Conservation (phyloP, 73 alveolate species). For the Tetrahymena thermophila region DNA sequence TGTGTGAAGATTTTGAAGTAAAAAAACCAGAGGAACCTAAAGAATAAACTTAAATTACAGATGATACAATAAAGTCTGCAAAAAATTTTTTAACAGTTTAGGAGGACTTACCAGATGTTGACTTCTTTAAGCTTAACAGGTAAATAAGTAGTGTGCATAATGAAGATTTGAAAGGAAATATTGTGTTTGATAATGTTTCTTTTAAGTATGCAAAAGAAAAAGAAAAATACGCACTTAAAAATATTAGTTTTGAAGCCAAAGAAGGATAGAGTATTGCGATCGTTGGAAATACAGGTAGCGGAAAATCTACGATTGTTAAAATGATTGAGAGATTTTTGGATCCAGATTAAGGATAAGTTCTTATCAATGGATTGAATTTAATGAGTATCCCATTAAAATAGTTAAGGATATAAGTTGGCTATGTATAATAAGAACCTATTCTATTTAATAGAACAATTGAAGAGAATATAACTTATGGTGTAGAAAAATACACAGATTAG, state of each 20-base stretch:
- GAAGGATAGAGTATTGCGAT: slow-evolving; percentile 65
- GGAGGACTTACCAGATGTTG: background rate
- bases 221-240: background rate
- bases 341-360: slow-evolving; percentile 59
- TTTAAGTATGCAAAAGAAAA: background rate
- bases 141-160: background rate
- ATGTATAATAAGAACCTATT: slow-evolving; percentile 90
- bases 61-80: background rate
- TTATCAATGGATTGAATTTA: slow-evolving; percentile 61
- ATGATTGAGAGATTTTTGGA: slow-evolving; percentile 71
- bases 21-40: background rate
- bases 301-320: slow-evolving; percentile 72
- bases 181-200: background rate
- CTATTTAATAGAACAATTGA: slow-evolving; percentile 67
- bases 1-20: background rate
- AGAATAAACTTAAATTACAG: background rate
- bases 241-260: slow-evolving; percentile 45
- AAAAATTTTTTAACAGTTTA: background rate
- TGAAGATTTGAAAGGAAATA: background rate
- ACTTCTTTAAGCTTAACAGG: background rate
- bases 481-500: slow-evolving; percentile 70
- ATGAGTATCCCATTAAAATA: slow-evolving; percentile 45
- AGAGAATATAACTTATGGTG: slow-evolving; percentile 71
- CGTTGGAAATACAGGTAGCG: slow-evolving; percentile 90
- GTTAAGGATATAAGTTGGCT: slow-evolving; percentile 74